These are phyloP conservation scores for Syzygium malaccense DNA, from an alignment of 441 rosid genomes.

Conservation along the genomic window DNA sequence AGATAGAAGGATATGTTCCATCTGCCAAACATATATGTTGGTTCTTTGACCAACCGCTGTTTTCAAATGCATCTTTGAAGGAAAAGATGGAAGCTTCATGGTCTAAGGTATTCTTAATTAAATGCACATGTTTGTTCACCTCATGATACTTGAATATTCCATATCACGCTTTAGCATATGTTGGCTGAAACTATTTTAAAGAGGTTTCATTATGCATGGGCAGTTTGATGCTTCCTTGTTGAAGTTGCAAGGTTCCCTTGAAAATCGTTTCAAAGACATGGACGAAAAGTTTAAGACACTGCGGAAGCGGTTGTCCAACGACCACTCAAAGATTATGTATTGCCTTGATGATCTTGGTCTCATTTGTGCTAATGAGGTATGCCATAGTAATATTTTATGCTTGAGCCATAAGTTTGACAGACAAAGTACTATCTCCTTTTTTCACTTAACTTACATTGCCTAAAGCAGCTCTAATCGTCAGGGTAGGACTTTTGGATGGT, in stretches of 20 bases:
- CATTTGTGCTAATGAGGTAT: slow-evolving; percentile 79
- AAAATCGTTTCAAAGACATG: slow-evolving; percentile 26
- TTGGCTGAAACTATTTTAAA: background rate
- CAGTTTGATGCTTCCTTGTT: slow-evolving; percentile 55
- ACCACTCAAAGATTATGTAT: slow-evolving; percentile 54
- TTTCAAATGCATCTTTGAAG: slow-evolving; percentile 38
- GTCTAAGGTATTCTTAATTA: slow-evolving; percentile 49
- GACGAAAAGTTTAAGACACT: slow-evolving; percentile 41
- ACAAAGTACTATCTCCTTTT: background rate
- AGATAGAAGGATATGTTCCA: slow-evolving; percentile 41
- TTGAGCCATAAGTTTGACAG: background rate
- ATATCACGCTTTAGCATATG: background rate
- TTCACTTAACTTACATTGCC: background rate
- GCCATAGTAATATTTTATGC: background rate
- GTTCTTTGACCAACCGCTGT: slow-evolving; percentile 46
- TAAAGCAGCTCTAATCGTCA: background rate
- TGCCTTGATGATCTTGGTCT: slow-evolving; percentile 89
- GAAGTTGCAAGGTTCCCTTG: slow-evolving; percentile 31
- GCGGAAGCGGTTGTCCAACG: slow-evolving; percentile 39
- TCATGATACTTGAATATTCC: background rate
- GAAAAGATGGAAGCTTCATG: slow-evolving; percentile 45
- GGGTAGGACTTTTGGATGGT: background rate
- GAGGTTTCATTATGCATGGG: slow-evolving; percentile 11
- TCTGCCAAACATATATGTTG: slow-evolving; percentile 48
- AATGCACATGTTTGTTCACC: background rate